These are phyloP conservation scores for Clathrospora elynae DNA, from an alignment of 2,329 filamentous ascomycete genomes.

Conservation along the genomic window DNA sequence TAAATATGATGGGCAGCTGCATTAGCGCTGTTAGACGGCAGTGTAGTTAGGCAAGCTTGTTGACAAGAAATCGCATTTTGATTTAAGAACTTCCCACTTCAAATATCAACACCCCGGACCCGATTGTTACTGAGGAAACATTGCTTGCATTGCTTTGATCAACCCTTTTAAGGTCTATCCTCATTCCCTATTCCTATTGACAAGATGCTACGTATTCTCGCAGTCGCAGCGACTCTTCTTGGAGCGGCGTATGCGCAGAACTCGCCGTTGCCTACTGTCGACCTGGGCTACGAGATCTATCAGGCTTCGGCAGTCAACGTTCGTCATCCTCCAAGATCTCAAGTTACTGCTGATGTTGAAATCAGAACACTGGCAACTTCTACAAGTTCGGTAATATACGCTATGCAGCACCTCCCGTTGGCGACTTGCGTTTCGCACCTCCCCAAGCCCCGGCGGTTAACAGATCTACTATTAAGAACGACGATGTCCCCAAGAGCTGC, in stretches of 20 bases:
- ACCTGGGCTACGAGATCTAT: slow-evolving; percentile 61
- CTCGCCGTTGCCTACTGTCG: slow-evolving; percentile 52
- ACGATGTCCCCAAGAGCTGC: slow-evolving; percentile 46
- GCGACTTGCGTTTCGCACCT: slow-evolving; percentile 57
- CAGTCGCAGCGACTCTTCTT: slow-evolving; percentile 28
- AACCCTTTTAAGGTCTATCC: no score
- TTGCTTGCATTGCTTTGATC: no score
- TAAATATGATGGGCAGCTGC: no score
- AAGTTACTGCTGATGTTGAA: slow-evolving; percentile 7
- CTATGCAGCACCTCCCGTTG: slow-evolving; percentile 60
- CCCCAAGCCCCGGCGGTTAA: slow-evolving; percentile 53
- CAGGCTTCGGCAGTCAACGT: slow-evolving; percentile 55
- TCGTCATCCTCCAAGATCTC: slow-evolving; percentile 13
- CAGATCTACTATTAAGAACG: slow-evolving; percentile 54
- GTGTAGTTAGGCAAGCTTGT: no score
- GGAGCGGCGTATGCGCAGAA: slow-evolving; percentile 33
- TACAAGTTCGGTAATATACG: slow-evolving; percentile 64
- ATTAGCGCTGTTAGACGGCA: no score
- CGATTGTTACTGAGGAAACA: no score
- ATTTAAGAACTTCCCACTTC: no score
- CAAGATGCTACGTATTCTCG: no score
- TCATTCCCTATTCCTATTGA: no score
- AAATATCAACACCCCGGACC: no score
- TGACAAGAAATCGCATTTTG: no score
- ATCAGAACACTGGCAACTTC: slow-evolving; percentile 47